These are phyloP conservation scores for Exophiala aquamarina DNA, from an alignment of 2,329 filamentous ascomycete genomes.

Conservation along the genomic window DNA sequence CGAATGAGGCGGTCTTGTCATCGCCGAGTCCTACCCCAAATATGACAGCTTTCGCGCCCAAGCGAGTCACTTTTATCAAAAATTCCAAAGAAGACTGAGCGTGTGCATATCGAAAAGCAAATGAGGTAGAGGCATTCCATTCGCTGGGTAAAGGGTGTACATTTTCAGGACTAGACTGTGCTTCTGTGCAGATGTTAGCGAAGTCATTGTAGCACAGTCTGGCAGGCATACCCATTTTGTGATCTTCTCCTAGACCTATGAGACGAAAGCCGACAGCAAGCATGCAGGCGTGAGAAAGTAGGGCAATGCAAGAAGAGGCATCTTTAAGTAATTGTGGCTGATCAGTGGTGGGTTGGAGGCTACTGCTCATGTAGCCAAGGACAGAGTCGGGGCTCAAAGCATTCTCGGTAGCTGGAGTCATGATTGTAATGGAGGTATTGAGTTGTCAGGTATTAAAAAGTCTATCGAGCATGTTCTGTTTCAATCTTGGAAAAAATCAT, in stretches of 20 bases:
- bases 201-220: conserved; percentile 19
- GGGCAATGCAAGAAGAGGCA: conserved; percentile 76
- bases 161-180: conserved; percentile 55
- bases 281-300: conserved; percentile 84
- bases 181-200: conserved; percentile 37
- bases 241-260: conserved; percentile 79
- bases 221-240: conserved; percentile 62
- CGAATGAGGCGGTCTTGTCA: conserved; percentile 77
- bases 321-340: conserved; percentile 34
- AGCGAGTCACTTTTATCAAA: conserved; percentile 75
- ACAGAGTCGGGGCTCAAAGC: conserved; percentile 26
- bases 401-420: conserved; percentile 20
- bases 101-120: conserved; percentile 85
- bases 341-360: conserved; percentile 26
- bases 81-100: conserved; percentile 81
- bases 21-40: conserved; percentile 76
- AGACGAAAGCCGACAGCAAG: conserved; percentile 75
- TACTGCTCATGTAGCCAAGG: conserved; percentile 29
- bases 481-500: too few species aligned
- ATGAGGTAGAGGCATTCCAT: conserved; percentile 76
- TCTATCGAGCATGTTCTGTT: too few species aligned
- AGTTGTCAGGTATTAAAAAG: background rate
- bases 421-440: conserved; percentile 4
- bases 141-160: conserved; percentile 66
- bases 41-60: conserved; percentile 81